These are phyloP conservation scores for Populus tomentosa DNA, from an alignment of 441 rosid genomes.

Conservation along the genomic window DNA sequence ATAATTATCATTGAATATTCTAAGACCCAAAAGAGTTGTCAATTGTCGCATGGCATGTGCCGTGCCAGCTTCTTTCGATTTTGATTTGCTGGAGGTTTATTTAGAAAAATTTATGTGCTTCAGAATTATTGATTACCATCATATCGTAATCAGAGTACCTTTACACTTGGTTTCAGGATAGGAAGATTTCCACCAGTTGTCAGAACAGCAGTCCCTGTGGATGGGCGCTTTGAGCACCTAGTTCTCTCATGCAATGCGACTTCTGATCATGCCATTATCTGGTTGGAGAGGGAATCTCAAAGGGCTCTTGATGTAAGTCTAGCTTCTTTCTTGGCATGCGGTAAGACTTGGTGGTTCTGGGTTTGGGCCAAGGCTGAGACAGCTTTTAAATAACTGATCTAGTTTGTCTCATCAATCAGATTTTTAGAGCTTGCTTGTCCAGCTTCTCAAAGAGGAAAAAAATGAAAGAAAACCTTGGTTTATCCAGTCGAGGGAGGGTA, in stretches of 20 bases:
- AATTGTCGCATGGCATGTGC: not conserved
- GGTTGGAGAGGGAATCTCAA: constrained; percentile 84
- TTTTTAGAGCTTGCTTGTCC: not conserved
- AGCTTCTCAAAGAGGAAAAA: not conserved
- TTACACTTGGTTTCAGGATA: constrained; percentile 39
- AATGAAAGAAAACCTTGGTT: not conserved
- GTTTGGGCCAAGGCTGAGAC: not conserved
- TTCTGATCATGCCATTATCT: constrained; percentile 78
- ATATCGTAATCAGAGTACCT: not conserved
- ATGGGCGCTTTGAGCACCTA: constrained; percentile 87
- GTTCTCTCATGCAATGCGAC: constrained; percentile 87
- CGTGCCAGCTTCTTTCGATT: not conserved
- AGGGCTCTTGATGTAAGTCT: constrained; percentile 69
- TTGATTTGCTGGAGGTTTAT: not conserved
- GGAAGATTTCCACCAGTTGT: constrained; percentile 88
- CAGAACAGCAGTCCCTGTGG: constrained; percentile 91
- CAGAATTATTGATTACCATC: not conserved
- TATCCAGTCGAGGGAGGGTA: not conserved
- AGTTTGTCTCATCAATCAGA: not conserved
- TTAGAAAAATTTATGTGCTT: not conserved
- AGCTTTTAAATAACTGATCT: not conserved
- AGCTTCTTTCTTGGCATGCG: not conserved
- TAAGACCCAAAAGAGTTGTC: not conserved
- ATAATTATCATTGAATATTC: not conserved
- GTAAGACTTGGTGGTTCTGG: not conserved